These are phyloP conservation scores for Trichoderma sp. DNA, from an alignment of 2,329 filamentous ascomycete genomes.

Conservation along the genomic window DNA sequence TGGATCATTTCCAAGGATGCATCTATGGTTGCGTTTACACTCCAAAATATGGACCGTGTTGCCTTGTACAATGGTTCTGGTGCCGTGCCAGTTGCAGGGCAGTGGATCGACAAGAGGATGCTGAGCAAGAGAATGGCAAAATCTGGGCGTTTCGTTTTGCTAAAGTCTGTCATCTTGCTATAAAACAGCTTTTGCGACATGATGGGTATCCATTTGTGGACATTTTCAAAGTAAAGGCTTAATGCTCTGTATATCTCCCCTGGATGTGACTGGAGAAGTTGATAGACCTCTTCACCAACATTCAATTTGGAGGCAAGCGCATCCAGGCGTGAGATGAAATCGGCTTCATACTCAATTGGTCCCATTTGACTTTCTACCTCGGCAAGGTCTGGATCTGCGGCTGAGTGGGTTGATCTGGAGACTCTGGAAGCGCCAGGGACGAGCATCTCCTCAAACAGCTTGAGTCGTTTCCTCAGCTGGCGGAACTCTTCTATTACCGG, in stretches of 20 bases:
- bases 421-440: background rate
- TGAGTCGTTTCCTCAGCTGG: slow-evolving; percentile 14
- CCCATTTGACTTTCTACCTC: background rate
- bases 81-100: background rate
- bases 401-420: background rate
- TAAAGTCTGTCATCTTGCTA: slow-evolving; percentile 5
- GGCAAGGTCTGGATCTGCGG: background rate
- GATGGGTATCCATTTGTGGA: slow-evolving; percentile 21
- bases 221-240: slow-evolving; percentile 12
- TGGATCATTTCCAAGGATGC: slow-evolving; percentile 20
- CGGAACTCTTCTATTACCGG: slow-evolving; percentile 17
- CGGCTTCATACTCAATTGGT: background rate
- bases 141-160: slow-evolving; percentile 10
- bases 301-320: background rate
- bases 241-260: slow-evolving; percentile 15
- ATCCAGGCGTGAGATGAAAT: slow-evolving; percentile 11
- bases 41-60: slow-evolving; percentile 5
- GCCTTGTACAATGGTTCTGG: slow-evolving; percentile 4
- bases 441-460: slow-evolving; percentile 8
- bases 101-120: slow-evolving; percentile 9
- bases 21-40: slow-evolving; percentile 9
- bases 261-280: slow-evolving; percentile 11
- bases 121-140: slow-evolving; percentile 13
- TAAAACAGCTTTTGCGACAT: slow-evolving; percentile 18
- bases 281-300: slow-evolving; percentile 14